Base-by-base conservation (phyloP, 768 basidiomycete genomes). In the Lyophyllum decastes region DNA sequence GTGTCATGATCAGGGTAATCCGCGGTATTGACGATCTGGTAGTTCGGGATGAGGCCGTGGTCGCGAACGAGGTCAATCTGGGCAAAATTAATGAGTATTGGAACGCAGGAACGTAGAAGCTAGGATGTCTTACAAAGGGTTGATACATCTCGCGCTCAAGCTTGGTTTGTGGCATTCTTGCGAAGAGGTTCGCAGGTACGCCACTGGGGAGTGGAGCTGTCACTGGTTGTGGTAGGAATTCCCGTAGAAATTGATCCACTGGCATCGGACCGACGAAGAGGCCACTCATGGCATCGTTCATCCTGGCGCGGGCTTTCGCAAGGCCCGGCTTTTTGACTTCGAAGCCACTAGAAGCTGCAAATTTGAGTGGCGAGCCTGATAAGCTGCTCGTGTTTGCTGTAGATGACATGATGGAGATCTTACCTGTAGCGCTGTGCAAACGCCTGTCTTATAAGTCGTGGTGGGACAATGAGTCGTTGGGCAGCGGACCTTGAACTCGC, bases 361-460 rank as follows among this genome's bases (percentile, higher is more conserved):
- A 47, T 16, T 30, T 47, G 10, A 30, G 25, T 3, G 46, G 46
- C 27, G 46, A 47, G 46, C 10, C 2, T 30, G 24, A 26, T 25
- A 14, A 25, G 46, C 16, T 47, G 46, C 11, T 27, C 1, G 25
- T 9, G 2, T 16, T 27, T 7, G 4, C 11, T 2, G 46, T 1
- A 30, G 7, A 3, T 6, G 44, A 21, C 44, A 47, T 50, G 14
- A 14, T 11, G 11, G 14, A 34, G 12, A 38, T 50, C 49, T 34
- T 50, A 50, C 49, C 49, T 50, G 14, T 87, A 5, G 5, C n/a
- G 35, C 21, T 25, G 21, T 22, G 33, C 19, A 1, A 5, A n/a
- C 6, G 34, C 19, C 19, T 21, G 22, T 1, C 22, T 22, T 35
- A 50, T 50, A 50, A 3, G 26, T 34, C 19, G 33, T 30, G 9